Conservation (phyloP, 371 early-diverging fungal genomes). For the Mucor circinelloides region DNA sequence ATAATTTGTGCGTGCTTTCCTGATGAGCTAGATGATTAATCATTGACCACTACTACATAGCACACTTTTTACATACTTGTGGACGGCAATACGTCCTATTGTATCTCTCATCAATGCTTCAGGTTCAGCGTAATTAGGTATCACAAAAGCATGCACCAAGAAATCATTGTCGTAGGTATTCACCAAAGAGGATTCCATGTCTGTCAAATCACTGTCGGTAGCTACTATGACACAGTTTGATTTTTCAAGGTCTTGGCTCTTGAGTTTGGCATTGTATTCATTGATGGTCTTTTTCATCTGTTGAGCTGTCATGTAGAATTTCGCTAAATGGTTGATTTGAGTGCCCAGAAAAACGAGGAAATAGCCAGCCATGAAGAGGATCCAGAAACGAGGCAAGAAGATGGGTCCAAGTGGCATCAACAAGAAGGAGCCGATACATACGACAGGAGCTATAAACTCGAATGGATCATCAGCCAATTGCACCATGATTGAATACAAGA, state of each 20-base stretch:
- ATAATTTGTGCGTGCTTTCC: conserved; percentile 46
- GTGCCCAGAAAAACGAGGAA: conserved; percentile 35
- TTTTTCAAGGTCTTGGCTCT: conserved; percentile 7
- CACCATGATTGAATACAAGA: neutral
- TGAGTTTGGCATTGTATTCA: neutral
- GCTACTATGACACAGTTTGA: neutral
- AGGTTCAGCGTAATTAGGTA: conserved; percentile 66
- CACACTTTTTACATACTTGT: conserved; percentile 26
- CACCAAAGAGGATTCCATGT: neutral
- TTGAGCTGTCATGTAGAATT: conserved; percentile 37
- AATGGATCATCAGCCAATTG: conserved; percentile 24
- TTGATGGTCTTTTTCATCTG: conserved; percentile 29
- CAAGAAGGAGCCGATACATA: conserved; percentile 29
- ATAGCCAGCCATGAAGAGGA: conserved; percentile 31
- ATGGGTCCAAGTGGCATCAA: conserved; percentile 39
- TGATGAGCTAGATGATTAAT: neutral
- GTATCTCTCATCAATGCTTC: conserved; percentile 44
- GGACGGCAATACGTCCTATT: conserved; percentile 37
- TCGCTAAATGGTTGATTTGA: conserved; percentile 40
- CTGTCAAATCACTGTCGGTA: neutral
- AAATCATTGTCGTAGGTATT: neutral
- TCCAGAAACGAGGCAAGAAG: conserved; percentile 36
- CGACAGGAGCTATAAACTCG: conserved; percentile 42
- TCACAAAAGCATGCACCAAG: conserved; percentile 52
- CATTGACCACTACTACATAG: neutral